Evolutionary conservation across 768 basidiomycete species (phyloP).

Genomic region (Macrolepiota dolichaula): DNA sequence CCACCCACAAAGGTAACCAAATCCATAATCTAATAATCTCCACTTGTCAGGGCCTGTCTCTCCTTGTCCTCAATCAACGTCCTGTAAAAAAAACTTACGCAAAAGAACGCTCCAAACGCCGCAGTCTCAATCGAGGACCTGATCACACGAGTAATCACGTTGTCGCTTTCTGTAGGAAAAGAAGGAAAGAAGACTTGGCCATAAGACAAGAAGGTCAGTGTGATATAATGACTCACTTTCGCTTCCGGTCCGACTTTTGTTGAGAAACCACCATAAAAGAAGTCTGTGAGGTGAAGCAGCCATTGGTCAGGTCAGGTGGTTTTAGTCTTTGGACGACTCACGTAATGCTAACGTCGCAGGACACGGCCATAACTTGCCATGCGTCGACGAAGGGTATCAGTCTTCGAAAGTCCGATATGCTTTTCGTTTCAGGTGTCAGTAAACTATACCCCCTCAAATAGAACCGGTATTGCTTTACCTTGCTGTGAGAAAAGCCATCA

Average conservation of each 20-base stretch:
- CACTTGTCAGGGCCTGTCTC: neutral
- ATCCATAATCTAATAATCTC: slow-evolving; percentile 26
- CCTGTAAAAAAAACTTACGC: slow-evolving; percentile 23
- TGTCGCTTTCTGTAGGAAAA: slow-evolving; percentile 26
- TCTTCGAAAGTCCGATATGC: slow-evolving; percentile 20
- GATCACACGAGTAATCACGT: slow-evolving; percentile 25
- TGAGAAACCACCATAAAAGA: slow-evolving; percentile 22
- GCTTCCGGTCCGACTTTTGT: slow-evolving; percentile 22
- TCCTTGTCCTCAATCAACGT: neutral
- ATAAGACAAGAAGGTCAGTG: too few species aligned
- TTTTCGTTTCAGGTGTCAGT: slow-evolving; percentile 7
- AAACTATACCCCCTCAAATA: neutral
- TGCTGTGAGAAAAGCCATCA: slow-evolving; percentile 19
- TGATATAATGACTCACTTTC: slow-evolving; percentile 16
- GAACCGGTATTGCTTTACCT: slow-evolving; percentile 14
- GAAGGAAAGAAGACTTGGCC: neutral
- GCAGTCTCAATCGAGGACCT: slow-evolving; percentile 26
- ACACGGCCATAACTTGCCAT: slow-evolving; percentile 24
- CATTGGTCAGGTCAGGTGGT: too few species aligned
- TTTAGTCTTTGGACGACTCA: slow-evolving; percentile 15
- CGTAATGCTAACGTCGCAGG: slow-evolving; percentile 26
- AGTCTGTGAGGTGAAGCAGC: slow-evolving; percentile 12
- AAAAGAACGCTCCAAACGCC: slow-evolving; percentile 26
- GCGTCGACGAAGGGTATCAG: slow-evolving; percentile 26
- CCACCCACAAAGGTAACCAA: slow-evolving; percentile 22